Percentiles rank a stretch among this genome's conserved stretches.
These are phyloP conservation scores for Aristolochia fimbriata DNA, from an alignment of 164 flowering plant genomes.

Conservation along the genomic window DNA sequence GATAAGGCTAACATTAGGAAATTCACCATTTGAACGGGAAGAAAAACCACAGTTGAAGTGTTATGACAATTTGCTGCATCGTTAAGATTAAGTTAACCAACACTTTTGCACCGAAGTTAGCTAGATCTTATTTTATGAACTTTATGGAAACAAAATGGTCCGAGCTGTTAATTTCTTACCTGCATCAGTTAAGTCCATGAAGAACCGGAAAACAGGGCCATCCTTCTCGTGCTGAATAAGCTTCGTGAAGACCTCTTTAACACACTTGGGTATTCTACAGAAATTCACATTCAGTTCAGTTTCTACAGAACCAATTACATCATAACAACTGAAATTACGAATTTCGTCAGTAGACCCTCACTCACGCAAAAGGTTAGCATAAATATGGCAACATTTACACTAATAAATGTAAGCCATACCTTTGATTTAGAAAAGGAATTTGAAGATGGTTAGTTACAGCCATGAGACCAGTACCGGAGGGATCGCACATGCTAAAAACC, in stretches of 20 bases:
- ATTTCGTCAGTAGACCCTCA: too few species aligned
- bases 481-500: conserved; percentile 94
- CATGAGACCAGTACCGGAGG: conserved; percentile 90
- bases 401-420: neutral
- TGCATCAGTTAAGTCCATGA: conserved; percentile 94
- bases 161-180: conserved; percentile 26
- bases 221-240: conserved; percentile 56
- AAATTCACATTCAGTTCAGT: neutral
- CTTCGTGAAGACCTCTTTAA: conserved; percentile 57
- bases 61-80: too few species aligned
- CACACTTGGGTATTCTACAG: conserved; percentile 74
- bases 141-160: too few species aligned
- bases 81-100: too few species aligned
- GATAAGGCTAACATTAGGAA: too few species aligned
- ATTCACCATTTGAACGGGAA: too few species aligned
- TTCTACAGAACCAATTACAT: neutral
- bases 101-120: too few species aligned
- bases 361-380: too few species aligned
- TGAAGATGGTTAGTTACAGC: conserved; percentile 69
- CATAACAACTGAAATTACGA: too few species aligned
- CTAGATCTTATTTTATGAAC: too few species aligned
- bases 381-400: too few species aligned
- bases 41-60: too few species aligned
- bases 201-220: conserved; percentile 81
- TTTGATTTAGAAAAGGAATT: conserved; percentile 54